Base-by-base conservation (phyloP, 495 filamentous ascomycete genomes). In the Sporormia fimetaria region DNA sequence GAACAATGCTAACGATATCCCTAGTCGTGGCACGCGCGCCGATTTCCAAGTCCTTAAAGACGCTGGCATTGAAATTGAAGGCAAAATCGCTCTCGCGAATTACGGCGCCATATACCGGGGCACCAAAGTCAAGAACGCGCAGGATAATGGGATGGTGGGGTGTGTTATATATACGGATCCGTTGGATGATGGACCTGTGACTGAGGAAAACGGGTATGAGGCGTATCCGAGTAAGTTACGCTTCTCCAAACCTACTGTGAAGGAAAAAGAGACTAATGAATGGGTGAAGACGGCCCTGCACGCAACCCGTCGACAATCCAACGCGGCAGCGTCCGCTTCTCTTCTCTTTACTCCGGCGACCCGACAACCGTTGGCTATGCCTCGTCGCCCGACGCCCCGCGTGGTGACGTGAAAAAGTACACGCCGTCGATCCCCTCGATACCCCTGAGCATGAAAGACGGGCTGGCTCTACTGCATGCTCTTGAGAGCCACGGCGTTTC, bases 301-400 rank as follows among this genome's bases (percentile, higher is more conserved):
- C 17, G 56, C 22, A 59, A 61, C 31, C 58, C 58, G 1, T 47
- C 47, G 1, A 44, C 35, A 24, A 50, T 59, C 11, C 56, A 59
- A 33, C 38, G 58, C 9, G 58, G 58, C 1, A 49, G 39, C 33
- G 57, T 57, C 7, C 47, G 51, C 32, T 61, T 55, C 44, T 44
- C 53, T n/a, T 41, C 30, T 27, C 38, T 45, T 26, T 57, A 52
- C 38, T 54, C 58, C 3, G 57, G 58, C 4, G 58, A 59, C 29
- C 58, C 58, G 2, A 59, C 58, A 17, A 61, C 58, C 3, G 50
- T 53, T 10, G 58, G 58, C 17, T 61, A 57, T 44, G 51, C 58
- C 3, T 61, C 58, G 8, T 33, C 42, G 14, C 22, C 23, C 1
- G 51, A 43, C 23, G 37, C 44, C 6, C 42, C 53, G 4, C 50